Evolutionary conservation across 1,139 yeast species (phyloP), one percentile per base, ranked within the genome.

Genomic region (Suhomyces chickasaworum): DNA sequence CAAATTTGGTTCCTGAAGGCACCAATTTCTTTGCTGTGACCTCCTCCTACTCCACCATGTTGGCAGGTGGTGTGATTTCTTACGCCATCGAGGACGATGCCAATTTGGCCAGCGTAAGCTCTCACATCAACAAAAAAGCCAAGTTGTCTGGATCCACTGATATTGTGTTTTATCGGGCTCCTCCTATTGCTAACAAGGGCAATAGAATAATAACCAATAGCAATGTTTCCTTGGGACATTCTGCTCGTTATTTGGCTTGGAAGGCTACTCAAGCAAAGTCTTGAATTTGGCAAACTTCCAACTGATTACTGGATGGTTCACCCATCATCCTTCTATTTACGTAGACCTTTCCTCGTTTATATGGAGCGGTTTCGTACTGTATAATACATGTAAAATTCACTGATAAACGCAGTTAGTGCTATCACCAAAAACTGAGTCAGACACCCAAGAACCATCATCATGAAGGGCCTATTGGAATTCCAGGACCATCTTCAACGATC

Each of bases 101-200:
- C 12, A 53, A 52, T 9, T 36, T 51, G 32, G 36, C 37, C 12
- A 44, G 39, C 13, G 17, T 48, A 16, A 56, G 60, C 41, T 51
- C 55, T 22, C 47, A 54, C 37, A 44, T 57, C 39, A 65, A 58
- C 45, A 68, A 64, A 52, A 60, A 61, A 47, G 58, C 61, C 46
- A 48, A 52, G 41, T 47, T 54, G 31, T 18, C 43, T 8, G 65
- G 59, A 57, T 51, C 53, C 7, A 70, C 71, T 25, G 86, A 85
- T 46, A 69, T 86, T 34, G 67, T 88, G 17, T 90, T 96, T 91
- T 89, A 84, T 65, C 77, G 89, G 51, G 81, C 93, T 2, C 90
- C 96, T 7, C 95, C 96, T 10, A 69, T 85, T 8, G 70, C 76
- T 44, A 66, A 84, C 15, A 45, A 48, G 12, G 67, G 78, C 2